Percentiles rank a stretch among this genome's conserved stretches.
Evolutionary conservation across 148 eudicot genomes (phyloP).

Genomic region (Camellia japonica): DNA sequence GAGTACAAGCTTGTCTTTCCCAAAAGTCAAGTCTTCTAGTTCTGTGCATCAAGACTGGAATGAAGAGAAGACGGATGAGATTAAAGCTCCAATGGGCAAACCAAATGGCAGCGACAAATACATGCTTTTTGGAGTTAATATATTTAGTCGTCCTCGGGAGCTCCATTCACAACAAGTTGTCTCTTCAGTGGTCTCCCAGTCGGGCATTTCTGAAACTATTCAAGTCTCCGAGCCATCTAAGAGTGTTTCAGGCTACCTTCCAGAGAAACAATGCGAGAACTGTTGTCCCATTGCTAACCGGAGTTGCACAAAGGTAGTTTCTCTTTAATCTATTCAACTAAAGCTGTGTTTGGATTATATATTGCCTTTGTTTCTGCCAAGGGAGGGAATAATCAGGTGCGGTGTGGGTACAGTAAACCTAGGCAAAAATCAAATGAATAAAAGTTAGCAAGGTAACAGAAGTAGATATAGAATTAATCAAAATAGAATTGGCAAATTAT

Average conservation of each 20-base stretch:
- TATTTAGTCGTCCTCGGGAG: background rate
- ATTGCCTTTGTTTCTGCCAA: conserved; percentile 97
- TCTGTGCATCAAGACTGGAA: conserved; percentile 6
- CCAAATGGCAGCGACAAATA: background rate
- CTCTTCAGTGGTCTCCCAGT: background rate
- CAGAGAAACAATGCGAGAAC: conserved; percentile 7
- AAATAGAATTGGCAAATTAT: background rate
- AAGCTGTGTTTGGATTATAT: background rate
- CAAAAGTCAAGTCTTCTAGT: background rate
- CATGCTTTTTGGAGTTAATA: conserved; percentile 25
- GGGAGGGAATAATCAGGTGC: conserved; percentile 98
- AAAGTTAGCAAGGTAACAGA: too few species aligned
- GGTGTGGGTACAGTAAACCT: conserved; percentile 96
- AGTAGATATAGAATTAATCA: background rate
- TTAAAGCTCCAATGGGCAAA: background rate
- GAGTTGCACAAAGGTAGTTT: conserved; percentile 22
- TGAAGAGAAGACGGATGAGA: conserved; percentile 2
- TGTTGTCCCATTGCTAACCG: conserved; percentile 4
- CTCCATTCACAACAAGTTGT: conserved; percentile 7
- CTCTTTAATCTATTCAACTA: background rate
- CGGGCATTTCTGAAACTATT: conserved; percentile 1
- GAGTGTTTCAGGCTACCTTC: background rate
- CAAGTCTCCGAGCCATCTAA: conserved; percentile 1
- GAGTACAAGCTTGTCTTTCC: conserved; percentile 8
- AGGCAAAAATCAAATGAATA: conserved; percentile 20